Conservation (phyloP, 108 stramenopile genomes). For the Stephanodiscus minutulus region DNA sequence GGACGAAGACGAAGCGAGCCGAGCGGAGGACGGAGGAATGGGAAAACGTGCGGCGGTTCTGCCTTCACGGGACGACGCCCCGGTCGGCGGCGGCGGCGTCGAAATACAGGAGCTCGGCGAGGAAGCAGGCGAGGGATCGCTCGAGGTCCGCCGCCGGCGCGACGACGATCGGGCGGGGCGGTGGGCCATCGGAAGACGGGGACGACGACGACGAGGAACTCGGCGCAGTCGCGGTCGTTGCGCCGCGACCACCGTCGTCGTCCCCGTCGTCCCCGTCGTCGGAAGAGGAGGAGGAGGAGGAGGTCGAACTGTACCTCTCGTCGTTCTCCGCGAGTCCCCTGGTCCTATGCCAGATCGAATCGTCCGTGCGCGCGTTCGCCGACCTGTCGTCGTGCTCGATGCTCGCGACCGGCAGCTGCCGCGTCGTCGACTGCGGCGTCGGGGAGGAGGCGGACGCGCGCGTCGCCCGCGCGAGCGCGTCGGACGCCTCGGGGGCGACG, state of each 20-base stretch:
- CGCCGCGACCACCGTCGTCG: no score
- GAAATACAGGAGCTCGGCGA: conserved; percentile 33
- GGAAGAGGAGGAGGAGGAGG: not conserved
- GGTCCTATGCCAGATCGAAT: conserved; percentile 30
- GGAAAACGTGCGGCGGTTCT: conserved; percentile 49
- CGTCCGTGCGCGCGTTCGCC: conserved; percentile 18
- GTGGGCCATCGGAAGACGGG: no score
- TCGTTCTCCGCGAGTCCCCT: conserved; percentile 55
- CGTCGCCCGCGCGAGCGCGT: conserved; percentile 53
- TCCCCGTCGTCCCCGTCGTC: no score
- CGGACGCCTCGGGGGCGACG: conserved; percentile 24
- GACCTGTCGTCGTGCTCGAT: not conserved
- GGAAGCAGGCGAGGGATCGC: conserved; percentile 15
- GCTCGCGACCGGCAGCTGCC: conserved; percentile 22
- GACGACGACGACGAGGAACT: conserved; percentile 17
- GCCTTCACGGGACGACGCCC: conserved; percentile 51
- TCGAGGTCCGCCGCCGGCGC: no score
- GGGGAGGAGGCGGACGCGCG: conserved; percentile 65
- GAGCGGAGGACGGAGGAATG: conserved; percentile 36
- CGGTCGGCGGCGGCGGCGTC: not conserved
- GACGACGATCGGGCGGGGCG: no score
- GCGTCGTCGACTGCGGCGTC: conserved; percentile 43
- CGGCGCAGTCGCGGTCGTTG: not conserved
- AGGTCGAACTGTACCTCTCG: conserved; percentile 39
- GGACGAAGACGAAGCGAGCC: conserved; percentile 26